Evolutionary conservation across 148 eudicot species (phyloP), one percentile per base, ranked within the genome.

Genomic region (Chenopodium formosanum): DNA sequence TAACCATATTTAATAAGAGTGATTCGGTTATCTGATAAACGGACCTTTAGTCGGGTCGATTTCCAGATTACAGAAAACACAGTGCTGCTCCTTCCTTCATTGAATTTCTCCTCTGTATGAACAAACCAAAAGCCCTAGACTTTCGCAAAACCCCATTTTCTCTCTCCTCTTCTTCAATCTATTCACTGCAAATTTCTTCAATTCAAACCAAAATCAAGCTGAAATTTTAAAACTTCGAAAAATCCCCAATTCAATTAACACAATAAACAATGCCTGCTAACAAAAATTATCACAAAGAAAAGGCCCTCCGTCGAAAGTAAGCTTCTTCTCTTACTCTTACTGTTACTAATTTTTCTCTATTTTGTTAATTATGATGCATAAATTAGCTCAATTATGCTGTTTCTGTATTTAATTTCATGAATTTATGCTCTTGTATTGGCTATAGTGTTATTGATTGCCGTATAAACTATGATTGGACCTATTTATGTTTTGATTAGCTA

Each of bases 241-340:
- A 17, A 20, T 4, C 25, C 22, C 16, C 31, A 58, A 70, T 22
- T 77, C 37, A n/a, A 11, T 65, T 63, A 71, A 14, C 48, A 8
- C 19, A 70, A 5, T 23, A 22, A 47, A 23, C 58, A 75, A 87
- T 87, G 89, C 89, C 87, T 31, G 78, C 89, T 25, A 87, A 87
- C 77, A 87, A 87, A 65, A 81, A 81, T 23, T 73, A 78, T 64
- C 81, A 85, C 89, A 87, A 87, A 48, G 89, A 87, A 62, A 80
- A 77, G 72, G 76, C 84, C 4, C 82, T 80, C 44, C 87, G 84
- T 75, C 89, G 85, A 71, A 87, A 87, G 89, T 87, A 82, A 78
- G 82, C 50, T 37, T 14, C 56, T 53, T 53, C 7, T 56, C 25
- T 70, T 62, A 60, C 40, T 63, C 9, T 12, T 58, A n/a, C 44